Conservation (phyloP, 257 asterid genomes). For the Petunia axillaris region DNA sequence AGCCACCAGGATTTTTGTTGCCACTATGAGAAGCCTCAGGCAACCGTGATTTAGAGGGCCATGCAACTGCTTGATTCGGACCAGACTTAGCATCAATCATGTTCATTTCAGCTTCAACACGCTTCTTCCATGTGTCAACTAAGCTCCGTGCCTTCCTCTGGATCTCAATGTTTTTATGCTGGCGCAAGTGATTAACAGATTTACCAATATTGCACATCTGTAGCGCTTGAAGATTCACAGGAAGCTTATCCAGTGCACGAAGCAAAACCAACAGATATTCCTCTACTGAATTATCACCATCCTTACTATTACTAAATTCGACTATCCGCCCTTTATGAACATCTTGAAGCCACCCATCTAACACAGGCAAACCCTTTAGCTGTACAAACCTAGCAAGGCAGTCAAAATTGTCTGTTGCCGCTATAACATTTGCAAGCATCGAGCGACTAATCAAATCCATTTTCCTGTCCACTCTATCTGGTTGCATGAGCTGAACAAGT, state of each 20-base stretch:
- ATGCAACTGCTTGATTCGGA: constrained; percentile 39
- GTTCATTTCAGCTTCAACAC: constrained; percentile 67
- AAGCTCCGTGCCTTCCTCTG: constrained; percentile 59
- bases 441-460: constrained; percentile 46
- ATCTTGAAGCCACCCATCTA: constrained; percentile 65
- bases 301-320: constrained; percentile 42
- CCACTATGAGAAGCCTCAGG: constrained; percentile 43
- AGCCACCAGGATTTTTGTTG: constrained; percentile 40
- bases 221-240: constrained; percentile 59
- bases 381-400: constrained; percentile 58
- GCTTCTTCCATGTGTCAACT: constrained; percentile 72
- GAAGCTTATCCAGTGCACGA: constrained; percentile 61
- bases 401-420: constrained; percentile 56
- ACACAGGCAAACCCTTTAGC: constrained; percentile 56
- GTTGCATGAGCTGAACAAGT: constrained; percentile 52
- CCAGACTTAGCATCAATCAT: constrained; percentile 50
- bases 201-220: constrained; percentile 64
- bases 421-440: constrained; percentile 52
- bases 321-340: constrained; percentile 50
- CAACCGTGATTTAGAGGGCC: constrained; percentile 51
- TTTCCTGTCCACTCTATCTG: constrained; percentile 41
- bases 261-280: constrained; percentile 60
- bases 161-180: constrained; percentile 56
- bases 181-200: constrained; percentile 59
- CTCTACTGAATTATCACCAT: constrained; percentile 51